phyloP scores from a whole-genome alignment of 2,329 filamentous ascomycete genomes.

The Alternaria infectoria region DNA sequence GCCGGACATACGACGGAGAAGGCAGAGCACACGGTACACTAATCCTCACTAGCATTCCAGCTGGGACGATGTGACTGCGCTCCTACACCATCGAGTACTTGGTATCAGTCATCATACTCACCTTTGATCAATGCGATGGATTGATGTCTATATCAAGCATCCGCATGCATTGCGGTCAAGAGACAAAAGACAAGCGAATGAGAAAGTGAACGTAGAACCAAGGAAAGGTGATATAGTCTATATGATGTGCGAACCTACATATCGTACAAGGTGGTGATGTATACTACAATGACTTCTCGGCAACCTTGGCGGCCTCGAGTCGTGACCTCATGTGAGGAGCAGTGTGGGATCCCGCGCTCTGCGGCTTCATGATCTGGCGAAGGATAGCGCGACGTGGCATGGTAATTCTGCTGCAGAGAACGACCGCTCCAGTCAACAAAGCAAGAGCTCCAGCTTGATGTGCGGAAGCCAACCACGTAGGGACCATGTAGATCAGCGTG shows the following conservation, averaged over 20 bases:
- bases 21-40: background rate
- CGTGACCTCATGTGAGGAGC: constrained; percentile 29
- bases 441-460: constrained; percentile 92
- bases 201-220: background rate
- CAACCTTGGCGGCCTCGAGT: constrained; percentile 23
- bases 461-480: constrained; percentile 82
- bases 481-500: constrained; percentile 93
- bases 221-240: background rate
- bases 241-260: constrained; percentile 3
- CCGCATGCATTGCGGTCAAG: background rate
- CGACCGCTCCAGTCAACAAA: constrained; percentile 79
- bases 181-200: background rate
- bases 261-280: constrained; percentile 5
- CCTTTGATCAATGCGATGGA: background rate
- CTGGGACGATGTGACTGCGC: background rate
- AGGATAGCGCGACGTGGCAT: constrained; percentile 43
- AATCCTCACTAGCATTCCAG: background rate
- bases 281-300: constrained; percentile 21
- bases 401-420: constrained; percentile 69
- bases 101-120: background rate
- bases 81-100: background rate
- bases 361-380: constrained; percentile 36
- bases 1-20: background rate
- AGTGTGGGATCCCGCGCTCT: constrained; percentile 17
- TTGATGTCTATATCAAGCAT: background rate